Conservation (phyloP, 2,329 filamentous ascomycete genomes). For the Tolypocladium tropicale region DNA sequence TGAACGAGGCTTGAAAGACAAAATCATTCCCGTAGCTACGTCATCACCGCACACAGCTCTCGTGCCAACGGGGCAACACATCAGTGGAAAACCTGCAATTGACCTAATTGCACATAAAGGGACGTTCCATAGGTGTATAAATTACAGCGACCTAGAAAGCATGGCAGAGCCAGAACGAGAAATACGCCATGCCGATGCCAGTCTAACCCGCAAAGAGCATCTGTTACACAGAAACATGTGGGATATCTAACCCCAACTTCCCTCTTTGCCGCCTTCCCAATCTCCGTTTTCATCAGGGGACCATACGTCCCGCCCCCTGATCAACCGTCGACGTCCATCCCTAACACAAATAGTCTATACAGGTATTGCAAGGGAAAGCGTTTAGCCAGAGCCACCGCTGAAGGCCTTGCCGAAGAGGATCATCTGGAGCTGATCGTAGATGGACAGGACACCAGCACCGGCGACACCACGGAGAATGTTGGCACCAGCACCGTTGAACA, state of each 20-base stretch:
- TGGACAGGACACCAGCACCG: constrained; percentile 99
- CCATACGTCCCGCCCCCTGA: constrained; percentile 26
- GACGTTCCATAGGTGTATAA: constrained; percentile 52
- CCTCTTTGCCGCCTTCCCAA: constrained; percentile 37
- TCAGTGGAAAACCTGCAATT: too few species aligned
- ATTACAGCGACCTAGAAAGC: constrained; percentile 50
- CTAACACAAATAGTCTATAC: constrained; percentile 28
- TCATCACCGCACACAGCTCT: too few species aligned
- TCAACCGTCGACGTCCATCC: constrained; percentile 19
- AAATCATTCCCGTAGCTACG: too few species aligned
- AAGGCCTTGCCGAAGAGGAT: constrained; percentile 99
- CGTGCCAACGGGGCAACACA: too few species aligned
- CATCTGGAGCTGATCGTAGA: constrained; percentile 99
- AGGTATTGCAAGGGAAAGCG: constrained; percentile 23
- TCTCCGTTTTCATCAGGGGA: constrained; percentile 31
- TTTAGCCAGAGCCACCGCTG: constrained; percentile 55
- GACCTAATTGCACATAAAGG: too few species aligned
- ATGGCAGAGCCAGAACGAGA: constrained; percentile 32
- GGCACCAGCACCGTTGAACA: constrained; percentile 99
- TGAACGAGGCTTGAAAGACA: not conserved
- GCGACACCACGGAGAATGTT: constrained; percentile 99
- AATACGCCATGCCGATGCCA: constrained; percentile 39
- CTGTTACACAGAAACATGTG: constrained; percentile 27
- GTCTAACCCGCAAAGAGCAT: constrained; percentile 36
- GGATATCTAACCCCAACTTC: constrained; percentile 29